Evolutionary conservation across 2,329 filamentous ascomycete genomes (phyloP).

Genomic region (Sporothrix inflata): DNA sequence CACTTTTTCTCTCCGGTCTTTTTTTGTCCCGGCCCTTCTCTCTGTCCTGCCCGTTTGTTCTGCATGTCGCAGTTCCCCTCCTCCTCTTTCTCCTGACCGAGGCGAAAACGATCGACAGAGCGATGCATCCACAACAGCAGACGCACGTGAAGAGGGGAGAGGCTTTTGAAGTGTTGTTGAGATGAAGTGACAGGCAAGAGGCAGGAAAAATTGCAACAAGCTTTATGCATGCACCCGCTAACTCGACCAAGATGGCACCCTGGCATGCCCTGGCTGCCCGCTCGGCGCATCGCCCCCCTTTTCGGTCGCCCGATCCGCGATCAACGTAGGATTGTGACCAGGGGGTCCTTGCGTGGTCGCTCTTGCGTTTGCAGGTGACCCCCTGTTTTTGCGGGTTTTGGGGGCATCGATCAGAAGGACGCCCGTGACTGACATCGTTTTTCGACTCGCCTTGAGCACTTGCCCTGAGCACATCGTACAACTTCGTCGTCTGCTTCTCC

Average conservation of each 20-base stretch:
- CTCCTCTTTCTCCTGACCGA: slow-evolving; percentile 8
- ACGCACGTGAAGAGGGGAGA: slow-evolving; percentile 23
- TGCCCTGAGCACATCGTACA: not conserved
- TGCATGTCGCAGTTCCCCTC: not conserved
- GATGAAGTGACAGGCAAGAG: not conserved
- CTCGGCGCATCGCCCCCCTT: slow-evolving; percentile 15
- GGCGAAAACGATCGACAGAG: slow-evolving; percentile 17
- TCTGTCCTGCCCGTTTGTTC: not conserved
- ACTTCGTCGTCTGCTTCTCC: not conserved
- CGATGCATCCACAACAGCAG: not conserved
- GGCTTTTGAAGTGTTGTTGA: not conserved
- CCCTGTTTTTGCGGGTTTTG: not conserved
- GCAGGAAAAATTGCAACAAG: not conserved
- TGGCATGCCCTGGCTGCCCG: not conserved
- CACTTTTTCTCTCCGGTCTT: not conserved
- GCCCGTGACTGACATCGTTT: not conserved
- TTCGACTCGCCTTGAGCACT: not conserved
- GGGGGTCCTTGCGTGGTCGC: not conserved
- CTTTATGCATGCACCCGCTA: slow-evolving; percentile 8
- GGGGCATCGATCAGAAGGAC: not conserved
- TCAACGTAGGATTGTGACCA: slow-evolving; percentile 15
- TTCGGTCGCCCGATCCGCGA: slow-evolving; percentile 18
- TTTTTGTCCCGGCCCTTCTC: not conserved
- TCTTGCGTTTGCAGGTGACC: not conserved
- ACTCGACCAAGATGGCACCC: not conserved